Conservation (phyloP, 768 basidiomycete species). For the Galerina marginata region DNA sequence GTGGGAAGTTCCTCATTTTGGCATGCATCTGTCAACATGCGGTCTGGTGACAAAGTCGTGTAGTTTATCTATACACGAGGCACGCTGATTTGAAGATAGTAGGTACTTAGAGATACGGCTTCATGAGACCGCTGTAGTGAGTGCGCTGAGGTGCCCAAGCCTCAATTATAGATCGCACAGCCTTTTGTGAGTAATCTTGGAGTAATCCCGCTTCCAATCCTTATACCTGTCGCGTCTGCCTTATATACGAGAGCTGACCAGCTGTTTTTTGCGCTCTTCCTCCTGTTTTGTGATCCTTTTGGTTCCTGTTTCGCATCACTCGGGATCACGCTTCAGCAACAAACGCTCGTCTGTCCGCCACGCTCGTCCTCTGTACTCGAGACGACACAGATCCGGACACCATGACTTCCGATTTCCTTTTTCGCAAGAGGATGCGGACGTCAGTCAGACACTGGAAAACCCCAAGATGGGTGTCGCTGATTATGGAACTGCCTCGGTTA, state of each 20-base stretch:
- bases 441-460: constrained; percentile 20
- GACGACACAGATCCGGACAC: neutral
- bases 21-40: too few relatives aligned
- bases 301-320: constrained; percentile 1
- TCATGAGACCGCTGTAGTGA: too few relatives aligned
- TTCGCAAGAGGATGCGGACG: constrained; percentile 19
- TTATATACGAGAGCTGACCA: neutral
- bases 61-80: too few relatives aligned
- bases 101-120: too few relatives aligned
- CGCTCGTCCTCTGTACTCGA: constrained; percentile 18
- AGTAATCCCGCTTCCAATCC: neutral
- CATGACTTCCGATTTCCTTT: constrained; percentile 18
- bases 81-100: too few relatives aligned
- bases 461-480: constrained; percentile 2
- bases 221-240: too few relatives aligned
- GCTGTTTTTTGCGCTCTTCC: neutral
- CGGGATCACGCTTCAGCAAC: constrained; percentile 15
- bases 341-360: constrained; percentile 11
- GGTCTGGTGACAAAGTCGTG: too few relatives aligned
- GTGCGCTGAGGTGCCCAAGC: too few relatives aligned
- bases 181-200: constrained; percentile 18
- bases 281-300: neutral
- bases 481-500: constrained; percentile 13
- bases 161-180: too few relatives aligned
- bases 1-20: too few relatives aligned